Conservation (phyloP, 208 protist species). For the Acanthamoeba castellanii region DNA sequence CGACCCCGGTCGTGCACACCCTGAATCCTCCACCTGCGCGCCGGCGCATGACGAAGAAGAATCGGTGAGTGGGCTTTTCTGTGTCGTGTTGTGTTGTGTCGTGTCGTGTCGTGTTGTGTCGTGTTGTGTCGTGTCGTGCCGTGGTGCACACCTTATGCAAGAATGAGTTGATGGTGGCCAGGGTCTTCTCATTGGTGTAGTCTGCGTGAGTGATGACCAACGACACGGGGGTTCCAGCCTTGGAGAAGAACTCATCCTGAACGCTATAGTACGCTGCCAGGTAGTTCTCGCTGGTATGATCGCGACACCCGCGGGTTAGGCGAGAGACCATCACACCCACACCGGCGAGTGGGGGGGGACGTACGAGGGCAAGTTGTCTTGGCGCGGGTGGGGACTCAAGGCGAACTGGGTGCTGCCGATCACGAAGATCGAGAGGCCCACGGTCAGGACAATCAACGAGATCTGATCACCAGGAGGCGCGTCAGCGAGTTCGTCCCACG, state of each 20-base stretch:
- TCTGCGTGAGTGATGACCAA: background rate
- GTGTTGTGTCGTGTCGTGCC: background rate
- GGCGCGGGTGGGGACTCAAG: background rate
- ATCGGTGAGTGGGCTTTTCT: background rate
- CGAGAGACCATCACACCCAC: background rate
- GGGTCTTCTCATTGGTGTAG: background rate
- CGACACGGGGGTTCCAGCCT: background rate
- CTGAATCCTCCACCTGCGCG: background rate
- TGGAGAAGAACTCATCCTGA: background rate
- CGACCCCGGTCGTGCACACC: background rate
- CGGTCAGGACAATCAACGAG: background rate
- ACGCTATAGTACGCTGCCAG: background rate
- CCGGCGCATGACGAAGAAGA: background rate
- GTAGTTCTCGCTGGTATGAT: background rate
- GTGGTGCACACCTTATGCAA: background rate
- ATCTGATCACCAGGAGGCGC: background rate
- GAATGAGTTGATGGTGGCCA: background rate
- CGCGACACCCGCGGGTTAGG: background rate
- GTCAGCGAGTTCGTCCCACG: background rate
- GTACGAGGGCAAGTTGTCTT: background rate
- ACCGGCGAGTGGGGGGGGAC: background rate
- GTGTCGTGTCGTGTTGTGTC: no score
- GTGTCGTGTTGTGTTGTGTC: no score
- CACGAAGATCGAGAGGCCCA: conserved; percentile 16
- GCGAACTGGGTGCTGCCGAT: background rate